phyloP scores from a whole-genome alignment of 2,329 filamentous ascomycete genomes.

The Fusarium sp. region DNA sequence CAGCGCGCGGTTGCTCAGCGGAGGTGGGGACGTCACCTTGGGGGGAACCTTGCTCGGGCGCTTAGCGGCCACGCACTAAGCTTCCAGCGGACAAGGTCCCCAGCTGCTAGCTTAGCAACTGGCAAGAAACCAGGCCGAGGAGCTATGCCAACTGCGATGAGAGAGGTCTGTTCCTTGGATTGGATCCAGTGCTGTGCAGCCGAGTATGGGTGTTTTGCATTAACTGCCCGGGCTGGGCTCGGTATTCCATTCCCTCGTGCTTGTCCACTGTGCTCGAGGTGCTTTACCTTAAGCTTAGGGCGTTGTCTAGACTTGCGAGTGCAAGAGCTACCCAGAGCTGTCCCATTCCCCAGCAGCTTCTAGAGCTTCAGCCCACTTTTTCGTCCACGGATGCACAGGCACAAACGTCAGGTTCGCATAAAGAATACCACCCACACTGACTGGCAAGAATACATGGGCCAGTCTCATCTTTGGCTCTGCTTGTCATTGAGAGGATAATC shows the following conservation, averaged over 20 bases:
- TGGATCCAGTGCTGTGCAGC: conserved; percentile 31
- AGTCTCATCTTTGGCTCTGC: conserved; percentile 6
- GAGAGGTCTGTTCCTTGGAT: conserved; percentile 33
- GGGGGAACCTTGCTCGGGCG: conserved; percentile 39
- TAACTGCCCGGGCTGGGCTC: conserved; percentile 27
- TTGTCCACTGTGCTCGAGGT: neutral
- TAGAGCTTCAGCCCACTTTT: conserved; percentile 17
- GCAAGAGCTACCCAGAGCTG: conserved; percentile 4
- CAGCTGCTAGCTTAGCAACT: conserved; percentile 9
- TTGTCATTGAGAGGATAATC: neutral
- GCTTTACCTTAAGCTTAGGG: neutral
- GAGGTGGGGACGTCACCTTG: conserved; percentile 42
- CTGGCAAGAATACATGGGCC: conserved; percentile 8
- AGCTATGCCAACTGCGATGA: conserved; percentile 30
- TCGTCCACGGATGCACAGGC: conserved; percentile 35
- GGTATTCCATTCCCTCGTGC: conserved; percentile 1
- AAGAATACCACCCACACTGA: conserved; percentile 26
- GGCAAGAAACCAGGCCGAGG: neutral
- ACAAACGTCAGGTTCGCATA: conserved; percentile 42
- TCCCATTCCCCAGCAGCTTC: conserved; percentile 26
- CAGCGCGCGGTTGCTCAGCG: conserved; percentile 43
- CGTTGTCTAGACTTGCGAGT: neutral
- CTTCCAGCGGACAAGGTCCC: conserved; percentile 12
- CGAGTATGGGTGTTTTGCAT: conserved; percentile 38
- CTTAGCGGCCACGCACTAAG: conserved; percentile 34